phyloP scores from a whole-genome alignment of 805 yeast genomes.

The Ogataea salicorniae region DNA sequence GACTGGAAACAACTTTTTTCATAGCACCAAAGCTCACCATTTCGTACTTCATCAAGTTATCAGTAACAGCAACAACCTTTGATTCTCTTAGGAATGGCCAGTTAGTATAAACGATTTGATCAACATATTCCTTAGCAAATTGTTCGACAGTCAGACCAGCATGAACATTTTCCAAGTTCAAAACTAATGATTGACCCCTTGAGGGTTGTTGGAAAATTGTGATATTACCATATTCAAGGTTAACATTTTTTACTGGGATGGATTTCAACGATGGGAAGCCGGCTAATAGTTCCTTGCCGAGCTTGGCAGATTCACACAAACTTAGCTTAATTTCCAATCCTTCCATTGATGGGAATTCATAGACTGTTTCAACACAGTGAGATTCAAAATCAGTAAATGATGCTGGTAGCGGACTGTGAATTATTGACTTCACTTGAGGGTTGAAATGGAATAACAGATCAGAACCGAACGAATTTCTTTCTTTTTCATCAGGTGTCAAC shows the following conservation, averaged over 20 bases:
- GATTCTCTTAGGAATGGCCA: constrained; percentile 94
- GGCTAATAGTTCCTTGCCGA: constrained; percentile 69
- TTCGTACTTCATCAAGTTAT: constrained; percentile 47
- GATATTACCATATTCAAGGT: constrained; percentile 57
- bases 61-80: constrained; percentile 57
- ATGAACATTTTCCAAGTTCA: constrained; percentile 53
- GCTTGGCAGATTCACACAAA: constrained; percentile 57
- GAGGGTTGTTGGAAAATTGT: constrained; percentile 82
- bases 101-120: constrained; percentile 61
- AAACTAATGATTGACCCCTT: constrained; percentile 72
- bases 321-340: constrained; percentile 44
- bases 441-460: constrained; percentile 67
- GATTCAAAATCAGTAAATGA: constrained; percentile 75
- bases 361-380: constrained; percentile 65
- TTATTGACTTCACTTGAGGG: constrained; percentile 65
- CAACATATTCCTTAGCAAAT: constrained; percentile 57
- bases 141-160: constrained; percentile 54
- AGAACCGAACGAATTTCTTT: constrained; percentile 69
- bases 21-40: constrained; percentile 28
- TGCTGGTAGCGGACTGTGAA: constrained; percentile 72
- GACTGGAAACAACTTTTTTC: constrained; percentile 29
- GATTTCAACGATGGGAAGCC: constrained; percentile 87
- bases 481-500: constrained; percentile 63
- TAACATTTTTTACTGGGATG: constrained; percentile 48
- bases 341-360: constrained; percentile 44